phyloP scores from a whole-genome alignment of 768 basidiomycete genomes.

The Tylopilus subfusipes region DNA sequence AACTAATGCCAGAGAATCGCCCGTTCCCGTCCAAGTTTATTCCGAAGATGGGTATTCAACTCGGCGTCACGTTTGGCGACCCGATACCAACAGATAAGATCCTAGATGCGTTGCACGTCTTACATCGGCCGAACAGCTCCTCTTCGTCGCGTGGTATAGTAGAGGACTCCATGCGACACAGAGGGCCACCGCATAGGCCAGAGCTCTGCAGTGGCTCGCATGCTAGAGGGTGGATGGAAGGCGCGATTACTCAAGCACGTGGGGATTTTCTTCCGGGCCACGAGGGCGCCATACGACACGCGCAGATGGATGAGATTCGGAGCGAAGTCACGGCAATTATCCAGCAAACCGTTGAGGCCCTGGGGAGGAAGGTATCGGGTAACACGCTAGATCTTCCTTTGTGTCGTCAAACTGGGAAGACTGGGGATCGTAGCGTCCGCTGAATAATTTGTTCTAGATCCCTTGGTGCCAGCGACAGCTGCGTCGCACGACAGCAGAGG shows the following conservation, averaged over 20 bases:
- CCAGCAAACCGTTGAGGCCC: constrained; percentile 48
- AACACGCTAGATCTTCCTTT: constrained; percentile 24
- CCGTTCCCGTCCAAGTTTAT: constrained; percentile 68
- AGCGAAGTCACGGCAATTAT: constrained; percentile 53
- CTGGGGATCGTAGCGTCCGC: background rate
- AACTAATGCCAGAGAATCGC: constrained; percentile 87
- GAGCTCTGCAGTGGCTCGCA: background rate
- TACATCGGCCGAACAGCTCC: background rate
- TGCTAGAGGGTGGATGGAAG: constrained; percentile 15
- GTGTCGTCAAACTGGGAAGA: background rate
- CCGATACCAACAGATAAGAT: constrained; percentile 54
- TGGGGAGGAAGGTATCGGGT: constrained; percentile 52
- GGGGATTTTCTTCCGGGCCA: constrained; percentile 1
- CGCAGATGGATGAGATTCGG: constrained; percentile 40
- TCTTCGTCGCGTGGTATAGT: background rate
- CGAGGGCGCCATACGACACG: constrained; percentile 5
- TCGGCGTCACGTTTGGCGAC: constrained; percentile 78
- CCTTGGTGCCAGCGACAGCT: background rate
- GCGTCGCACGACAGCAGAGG: background rate
- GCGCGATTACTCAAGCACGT: constrained; percentile 1
- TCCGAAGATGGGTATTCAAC: constrained; percentile 55
- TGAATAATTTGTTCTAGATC: background rate
- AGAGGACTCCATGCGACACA: background rate
- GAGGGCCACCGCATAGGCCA: background rate
- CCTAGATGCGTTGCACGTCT: constrained; percentile 16